Evolutionary conservation across 768 basidiomycete species (phyloP).

Genomic region (Tylopilus sp.): DNA sequence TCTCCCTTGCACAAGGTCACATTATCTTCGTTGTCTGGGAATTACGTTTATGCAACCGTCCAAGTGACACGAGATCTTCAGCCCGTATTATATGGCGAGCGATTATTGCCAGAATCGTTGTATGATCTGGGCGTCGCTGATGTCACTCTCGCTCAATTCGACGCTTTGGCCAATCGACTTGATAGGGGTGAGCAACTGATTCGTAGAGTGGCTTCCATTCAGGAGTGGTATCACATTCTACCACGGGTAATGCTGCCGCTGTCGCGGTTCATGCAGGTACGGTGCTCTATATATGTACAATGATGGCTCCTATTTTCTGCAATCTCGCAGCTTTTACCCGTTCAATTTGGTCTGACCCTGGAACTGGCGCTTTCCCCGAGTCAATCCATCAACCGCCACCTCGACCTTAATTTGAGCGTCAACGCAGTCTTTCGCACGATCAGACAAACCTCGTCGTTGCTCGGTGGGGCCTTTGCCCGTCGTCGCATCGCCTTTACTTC

Average conservation of each 20-base stretch:
- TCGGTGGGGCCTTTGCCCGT: conserved; percentile 51
- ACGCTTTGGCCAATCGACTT: conserved; percentile 51
- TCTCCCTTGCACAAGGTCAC: conserved; percentile 60
- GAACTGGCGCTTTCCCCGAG: conserved; percentile 69
- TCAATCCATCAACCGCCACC: conserved; percentile 45
- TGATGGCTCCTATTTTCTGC: conserved; percentile 6
- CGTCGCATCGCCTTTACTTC: conserved; percentile 90
- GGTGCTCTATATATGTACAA: conserved; percentile 17
- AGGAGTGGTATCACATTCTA: conserved; percentile 47
- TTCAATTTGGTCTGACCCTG: conserved; percentile 69
- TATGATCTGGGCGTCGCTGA: conserved; percentile 82
- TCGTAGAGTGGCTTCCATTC: conserved; percentile 26
- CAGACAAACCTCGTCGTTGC: conserved; percentile 58
- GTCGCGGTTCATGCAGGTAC: conserved; percentile 70
- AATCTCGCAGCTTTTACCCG: conserved; percentile 50
- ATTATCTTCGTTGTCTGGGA: conserved; percentile 87
- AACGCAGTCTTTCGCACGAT: conserved; percentile 83
- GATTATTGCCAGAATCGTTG: conserved; percentile 66
- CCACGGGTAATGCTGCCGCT: conserved; percentile 66
- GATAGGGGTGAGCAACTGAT: conserved; percentile 42
- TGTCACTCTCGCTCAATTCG: conserved; percentile 80
- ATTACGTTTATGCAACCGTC: conserved; percentile 79
- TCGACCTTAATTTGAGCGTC: conserved; percentile 78
- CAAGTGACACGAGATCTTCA: conserved; percentile 91
- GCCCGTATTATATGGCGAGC: conserved; percentile 82